Evolutionary conservation across 768 basidiomycete species (phyloP).

Genomic region (Tephrocybe sp.): DNA sequence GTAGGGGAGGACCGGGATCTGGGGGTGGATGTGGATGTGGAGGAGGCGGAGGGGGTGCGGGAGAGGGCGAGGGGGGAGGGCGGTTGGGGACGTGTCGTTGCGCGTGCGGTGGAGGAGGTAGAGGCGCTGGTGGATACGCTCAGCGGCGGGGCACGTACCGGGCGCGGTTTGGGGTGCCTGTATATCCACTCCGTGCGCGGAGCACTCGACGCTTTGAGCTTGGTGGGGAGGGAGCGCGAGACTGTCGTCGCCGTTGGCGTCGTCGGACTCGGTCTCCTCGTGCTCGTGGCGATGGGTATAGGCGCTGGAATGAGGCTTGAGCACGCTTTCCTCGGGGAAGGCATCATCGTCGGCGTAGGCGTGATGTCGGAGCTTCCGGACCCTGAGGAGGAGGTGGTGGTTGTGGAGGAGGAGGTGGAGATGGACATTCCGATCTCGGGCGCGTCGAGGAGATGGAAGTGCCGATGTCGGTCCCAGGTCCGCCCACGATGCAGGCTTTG

Average conservation of each 20-base stretch:
- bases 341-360: background rate
- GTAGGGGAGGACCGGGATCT: conserved; percentile 19
- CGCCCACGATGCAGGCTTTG: conserved; percentile 3
- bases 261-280: background rate
- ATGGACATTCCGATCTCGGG: background rate
- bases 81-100: conserved; percentile 8
- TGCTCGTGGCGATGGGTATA: background rate
- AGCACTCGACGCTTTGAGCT: conserved; percentile 5
- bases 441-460: conserved; percentile 9
- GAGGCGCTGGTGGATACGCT: conserved; percentile 13
- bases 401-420: background rate
- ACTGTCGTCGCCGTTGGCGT: conserved; percentile 1
- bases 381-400: conserved; percentile 1
- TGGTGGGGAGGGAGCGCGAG: conserved; percentile 14
- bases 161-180: conserved; percentile 20
- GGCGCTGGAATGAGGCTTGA: conserved; percentile 12
- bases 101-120: conserved; percentile 20
- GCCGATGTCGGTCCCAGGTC: conserved; percentile 16
- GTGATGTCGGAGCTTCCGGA: conserved; percentile 1
- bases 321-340: conserved; percentile 4
- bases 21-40: conserved; percentile 6
- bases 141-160: conserved; percentile 8
- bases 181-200: conserved; percentile 22
- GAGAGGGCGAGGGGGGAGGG: conserved; percentile 3
- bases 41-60: background rate